Base-by-base conservation (phyloP, 495 filamentous ascomycete genomes). In the Xylaria curta region DNA sequence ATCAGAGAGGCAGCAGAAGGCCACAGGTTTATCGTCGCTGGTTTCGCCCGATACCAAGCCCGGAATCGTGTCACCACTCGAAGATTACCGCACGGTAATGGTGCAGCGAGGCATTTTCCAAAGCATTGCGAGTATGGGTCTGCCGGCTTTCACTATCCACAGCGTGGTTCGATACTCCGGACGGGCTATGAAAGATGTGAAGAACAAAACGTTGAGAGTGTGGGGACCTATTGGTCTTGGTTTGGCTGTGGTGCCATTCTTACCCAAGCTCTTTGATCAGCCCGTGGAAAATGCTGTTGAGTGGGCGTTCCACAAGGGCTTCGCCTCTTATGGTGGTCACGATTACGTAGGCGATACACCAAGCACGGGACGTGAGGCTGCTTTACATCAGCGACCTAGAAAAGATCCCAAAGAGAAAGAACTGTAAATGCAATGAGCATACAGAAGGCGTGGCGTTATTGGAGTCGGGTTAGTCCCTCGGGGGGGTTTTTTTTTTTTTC, bases 131-230 rank as follows among this genome's bases (percentile, higher is more conserved):
- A 92, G 89, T 78, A 99, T 99, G 96, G 96, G 92, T 10, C 78
- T 98, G 71, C 96, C 96, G 3, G 96, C 96, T 0, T 93, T 99
- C 69, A 99, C 96, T 0, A 98, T 99, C 68, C 96, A 99, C 78
- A 93, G 89, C 66, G 85, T 98, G 15, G 96, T 99, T 49, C 87
- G 88, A 74, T 97, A 99, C 78, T 93, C 91, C 9, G 94, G 96
- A 0, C 83, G 84, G 9, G 93, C 94, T 68, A 73, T 99, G 80
- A 97, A 94, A 82, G 84, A 92, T 76, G 84, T 83, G 26, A 95
- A 96, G 86, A 96, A 89, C 76, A 82, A 83, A 61, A 87, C 85
- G 12, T 72, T 98, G 10, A 83, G 95, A 68, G 94, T 93, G 0
- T 99, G 90, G 90, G 91, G 89, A 13, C 96, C 96, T 5, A 97